Evolutionary conservation across 371 early-diverging fungal species (phyloP), one percentile per base, ranked within the genome.

Genomic region (Mortierella sp.): DNA sequence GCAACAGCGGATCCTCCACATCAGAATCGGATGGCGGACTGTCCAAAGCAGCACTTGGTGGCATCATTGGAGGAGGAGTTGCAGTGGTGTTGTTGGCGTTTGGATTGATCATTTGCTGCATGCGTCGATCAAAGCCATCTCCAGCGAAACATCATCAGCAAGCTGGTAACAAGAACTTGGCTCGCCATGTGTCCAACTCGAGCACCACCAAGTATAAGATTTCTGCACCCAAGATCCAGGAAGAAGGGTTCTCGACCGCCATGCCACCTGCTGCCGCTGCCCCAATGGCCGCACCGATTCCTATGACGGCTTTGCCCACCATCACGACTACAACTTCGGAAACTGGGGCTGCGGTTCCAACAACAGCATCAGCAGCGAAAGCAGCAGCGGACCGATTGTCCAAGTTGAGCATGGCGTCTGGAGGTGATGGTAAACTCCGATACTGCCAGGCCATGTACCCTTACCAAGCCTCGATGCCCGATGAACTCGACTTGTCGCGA

Each of bases 401-500:
- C 14, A 66, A 58, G 62, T 53, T 19, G 27, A 64, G 65, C 65
- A 52, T 23, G 18, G 18, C 54, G 23, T 60, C 49, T 45, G 72
- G 21, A 16, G 59, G 46, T 27, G 69, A n/a, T n/a, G n/a, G 54
- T 4, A 74, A 69, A 51, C 69, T 49, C 27, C 56, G 56, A 3
- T 73, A 64, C 52, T 74, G 76, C 53, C 76, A 83, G 53, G 86
- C 82, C n/a, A 66, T 84, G 18, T 85, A 86, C 67, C 87, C 87
- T 21, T 89, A 88, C 67, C 81, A 84, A 38, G 82, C 90, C 14
- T 83, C 84, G 45, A 81, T 88, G 81, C 82, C 83, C 2, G 93
- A 93, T 71, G 93, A 93, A 56, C 76, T 93, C 19, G 86, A 83
- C 42, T 71, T 93, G 28, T 70, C 84, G 54, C 81, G 81, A 0